phyloP scores from a whole-genome alignment of 2,329 filamentous ascomycete genomes.

The Clarireedia sp. region DNA sequence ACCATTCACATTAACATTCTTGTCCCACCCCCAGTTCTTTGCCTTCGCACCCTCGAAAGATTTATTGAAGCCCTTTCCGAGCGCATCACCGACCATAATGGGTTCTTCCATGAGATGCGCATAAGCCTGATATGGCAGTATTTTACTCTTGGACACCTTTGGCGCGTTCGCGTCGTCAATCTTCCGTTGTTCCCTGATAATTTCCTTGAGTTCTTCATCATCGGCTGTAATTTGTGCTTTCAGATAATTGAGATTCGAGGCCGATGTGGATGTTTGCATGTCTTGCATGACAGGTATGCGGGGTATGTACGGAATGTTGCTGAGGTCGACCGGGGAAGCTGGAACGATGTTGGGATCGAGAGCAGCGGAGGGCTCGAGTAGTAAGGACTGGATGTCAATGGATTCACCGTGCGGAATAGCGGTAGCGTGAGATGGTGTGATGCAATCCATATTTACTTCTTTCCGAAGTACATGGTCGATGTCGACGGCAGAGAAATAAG shows the following conservation, averaged over 20 bases:
- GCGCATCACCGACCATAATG: constrained; percentile 6
- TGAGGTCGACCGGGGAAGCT: constrained; percentile 36
- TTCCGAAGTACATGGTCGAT: constrained; percentile 94
- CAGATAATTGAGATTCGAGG: constrained; percentile 51
- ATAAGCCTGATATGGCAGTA: constrained; percentile 5
- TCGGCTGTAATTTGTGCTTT: constrained; percentile 74
- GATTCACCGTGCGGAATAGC: constrained; percentile 80
- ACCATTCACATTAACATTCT: not conserved
- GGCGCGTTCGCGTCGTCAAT: constrained; percentile 32
- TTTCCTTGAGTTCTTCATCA: constrained; percentile 65
- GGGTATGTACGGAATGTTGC: constrained; percentile 58
- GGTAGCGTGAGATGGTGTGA: constrained; percentile 77
- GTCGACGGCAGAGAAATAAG: constrained; percentile 92
- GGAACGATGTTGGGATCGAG: constrained; percentile 61
- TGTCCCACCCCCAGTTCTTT: constrained; percentile 3
- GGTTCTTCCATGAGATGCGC: constrained; percentile 9
- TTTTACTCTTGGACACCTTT: not conserved
- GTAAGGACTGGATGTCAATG: constrained; percentile 71
- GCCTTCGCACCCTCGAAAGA: constrained; percentile 5
- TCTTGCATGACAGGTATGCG: constrained; percentile 73
- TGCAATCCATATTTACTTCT: constrained; percentile 95
- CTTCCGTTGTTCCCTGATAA: constrained; percentile 49
- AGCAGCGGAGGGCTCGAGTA: constrained; percentile 58
- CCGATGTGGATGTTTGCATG: constrained; percentile 38
- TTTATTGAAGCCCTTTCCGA: not conserved